Evolutionary conservation across 1,284 basidiomycete species (phyloP).

Genomic region (Phaffia rhodozyma): DNA sequence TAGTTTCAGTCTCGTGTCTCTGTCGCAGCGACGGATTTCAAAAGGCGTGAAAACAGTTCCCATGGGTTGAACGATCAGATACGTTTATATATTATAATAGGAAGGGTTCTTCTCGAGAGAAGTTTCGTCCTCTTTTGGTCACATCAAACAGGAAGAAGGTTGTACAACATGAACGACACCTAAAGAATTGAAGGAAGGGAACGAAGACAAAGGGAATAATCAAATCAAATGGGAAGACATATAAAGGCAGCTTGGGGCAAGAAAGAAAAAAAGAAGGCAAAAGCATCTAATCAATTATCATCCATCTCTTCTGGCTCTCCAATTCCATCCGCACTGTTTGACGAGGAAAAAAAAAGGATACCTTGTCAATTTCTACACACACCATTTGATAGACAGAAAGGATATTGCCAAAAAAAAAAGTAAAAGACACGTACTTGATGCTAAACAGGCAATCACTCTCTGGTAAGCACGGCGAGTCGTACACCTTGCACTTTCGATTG

Average conservation of each 20-base stretch:
- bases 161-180: no score
- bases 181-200: no score
- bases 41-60: no score
- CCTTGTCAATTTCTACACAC: conserved; percentile 10
- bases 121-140: no score
- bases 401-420: not conserved
- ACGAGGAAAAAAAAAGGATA: not conserved
- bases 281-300: conserved; percentile 27
- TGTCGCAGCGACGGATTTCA: no score
- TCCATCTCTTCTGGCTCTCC: conserved; percentile 80
- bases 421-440: conserved; percentile 47
- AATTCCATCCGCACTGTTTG: conserved; percentile 53
- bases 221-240: not conserved
- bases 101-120: no score
- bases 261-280: conserved; percentile 1
- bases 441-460: conserved; percentile 94
- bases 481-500: conserved; percentile 90
- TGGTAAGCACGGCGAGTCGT: conserved; percentile 94
- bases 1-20: no score
- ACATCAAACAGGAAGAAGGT: no score
- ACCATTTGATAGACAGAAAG: no score
- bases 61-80: no score
- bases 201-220: no score
- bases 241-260: not conserved
- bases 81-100: no score